These are phyloP conservation scores for Stipa capillata DNA, from an alignment of 176 grass and related monocot genomes.

Conservation along the genomic window DNA sequence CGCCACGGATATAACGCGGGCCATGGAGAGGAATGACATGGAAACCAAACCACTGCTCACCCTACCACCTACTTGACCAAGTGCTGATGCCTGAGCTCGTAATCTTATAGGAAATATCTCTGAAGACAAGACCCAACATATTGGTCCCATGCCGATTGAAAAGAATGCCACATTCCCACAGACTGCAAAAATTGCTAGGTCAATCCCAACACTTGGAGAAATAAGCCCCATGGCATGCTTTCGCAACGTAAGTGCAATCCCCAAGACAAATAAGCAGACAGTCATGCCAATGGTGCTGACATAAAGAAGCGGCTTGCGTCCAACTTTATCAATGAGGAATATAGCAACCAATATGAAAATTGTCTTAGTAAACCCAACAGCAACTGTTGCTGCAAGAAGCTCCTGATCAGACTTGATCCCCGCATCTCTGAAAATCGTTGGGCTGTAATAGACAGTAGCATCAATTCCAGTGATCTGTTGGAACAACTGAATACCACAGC, in stretches of 20 bases:
- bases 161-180: conserved; percentile 87
- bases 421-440: conserved; percentile 77
- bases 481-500: conserved; percentile 78
- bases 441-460: conserved; percentile 89
- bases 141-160: conserved; percentile 83
- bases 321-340: conserved; percentile 83
- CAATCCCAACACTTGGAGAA: conserved; percentile 47
- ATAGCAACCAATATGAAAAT: conserved; percentile 86
- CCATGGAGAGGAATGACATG: conserved; percentile 88
- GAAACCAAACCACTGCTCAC: conserved; percentile 81
- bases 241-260: conserved; percentile 45
- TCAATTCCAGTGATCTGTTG: conserved; percentile 94
- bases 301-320: conserved; percentile 82
- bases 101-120: conserved; percentile 84
- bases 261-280: conserved; percentile 61
- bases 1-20: conserved; percentile 59
- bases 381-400: conserved; percentile 76
- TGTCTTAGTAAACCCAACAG: conserved; percentile 81
- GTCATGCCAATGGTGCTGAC: conserved; percentile 91
- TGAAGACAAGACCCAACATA: conserved; percentile 91
- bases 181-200: conserved; percentile 75
- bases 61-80: conserved; percentile 76
- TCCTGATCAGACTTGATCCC: conserved; percentile 76
- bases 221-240: conserved; percentile 36
- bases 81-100: conserved; percentile 83